Base-by-base conservation (phyloP, 345 rosid species). In the Nephelium lappaceum region DNA sequence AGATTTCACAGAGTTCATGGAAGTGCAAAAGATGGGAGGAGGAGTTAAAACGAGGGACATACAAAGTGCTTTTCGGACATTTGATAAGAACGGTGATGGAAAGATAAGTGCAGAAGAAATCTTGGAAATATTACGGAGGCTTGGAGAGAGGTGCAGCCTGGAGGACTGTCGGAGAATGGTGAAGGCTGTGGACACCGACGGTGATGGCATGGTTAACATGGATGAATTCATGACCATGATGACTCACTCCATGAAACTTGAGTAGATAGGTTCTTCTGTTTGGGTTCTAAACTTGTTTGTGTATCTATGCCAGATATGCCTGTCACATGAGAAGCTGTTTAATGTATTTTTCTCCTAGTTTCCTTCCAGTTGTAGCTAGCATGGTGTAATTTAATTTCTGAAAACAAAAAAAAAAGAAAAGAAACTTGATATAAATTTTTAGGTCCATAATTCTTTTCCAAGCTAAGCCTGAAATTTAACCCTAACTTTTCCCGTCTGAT, bases 41-140 rank as follows among this genome's bases (percentile, higher is more conserved):
- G 95, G 97, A 75, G 80, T 87, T 60, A 84, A 72, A 73, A 87
- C 82, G 1, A 72, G 63, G 66, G 96, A 93, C 78, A 86, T 93
- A 61, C 87, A 88, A 57, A 83, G 80, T 2, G 93, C 97, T 23
- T 95, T 95, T 43, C 73, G 76, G 66, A 87, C 89, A 5, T 95
- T 92, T 67, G 97, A 93, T 82, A 80, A 55, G 49, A 93, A 93
- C 9, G 85, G 88, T 0, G 99, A 93, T 14, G 98, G 95, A 65
- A 89, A 86, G 87, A 93, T 92, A 83, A 89, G 91, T n/a, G 95
- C 95, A 0, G 97, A 92, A 67, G 96, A 93, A 77, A 88, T 93
- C 15, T 66, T 92, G 83, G 81, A 85, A 49, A 88, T 95, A 69
- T 58, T 93, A 19, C 78, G 91, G 84, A 82, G 86, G 83, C 94